Conservation (phyloP, 2,329 filamentous ascomycete genomes). For the Arthroderma sp. region DNA sequence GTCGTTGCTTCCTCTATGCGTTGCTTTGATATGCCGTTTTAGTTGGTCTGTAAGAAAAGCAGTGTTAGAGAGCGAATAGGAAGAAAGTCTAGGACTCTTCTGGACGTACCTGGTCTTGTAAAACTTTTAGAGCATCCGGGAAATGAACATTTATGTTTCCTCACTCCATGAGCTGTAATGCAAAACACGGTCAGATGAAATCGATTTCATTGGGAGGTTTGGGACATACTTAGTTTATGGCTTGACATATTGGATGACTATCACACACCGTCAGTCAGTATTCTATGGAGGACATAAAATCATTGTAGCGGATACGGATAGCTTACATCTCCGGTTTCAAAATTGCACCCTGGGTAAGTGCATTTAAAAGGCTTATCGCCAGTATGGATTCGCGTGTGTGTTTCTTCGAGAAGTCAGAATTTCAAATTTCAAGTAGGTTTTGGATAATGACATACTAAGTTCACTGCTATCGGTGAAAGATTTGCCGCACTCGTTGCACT, state of each 20-base stretch:
- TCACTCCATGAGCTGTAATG: conserved; percentile 25
- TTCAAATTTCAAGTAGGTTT: background rate
- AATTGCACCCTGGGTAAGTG: conserved; percentile 29
- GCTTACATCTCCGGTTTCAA: conserved; percentile 32
- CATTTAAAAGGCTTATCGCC: conserved; percentile 33
- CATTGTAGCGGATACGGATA: too few species aligned
- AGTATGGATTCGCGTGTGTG: conserved; percentile 30
- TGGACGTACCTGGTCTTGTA: conserved; percentile 28
- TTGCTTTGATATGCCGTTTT: conserved; percentile 27
- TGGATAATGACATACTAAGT: conserved; percentile 21
- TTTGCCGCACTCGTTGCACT: conserved; percentile 29
- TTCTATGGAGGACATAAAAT: background rate
- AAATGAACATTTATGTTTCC: conserved; percentile 28
- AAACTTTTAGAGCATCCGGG: conserved; percentile 31
- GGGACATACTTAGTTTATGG: conserved; percentile 27
- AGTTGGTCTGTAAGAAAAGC: conserved; percentile 23
- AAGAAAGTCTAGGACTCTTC: background rate
- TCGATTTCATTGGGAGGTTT: background rate
- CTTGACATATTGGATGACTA: conserved; percentile 35
- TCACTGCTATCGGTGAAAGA: conserved; percentile 33
- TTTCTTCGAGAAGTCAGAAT: conserved; percentile 24
- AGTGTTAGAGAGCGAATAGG: background rate
- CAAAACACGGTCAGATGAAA: conserved; percentile 7
- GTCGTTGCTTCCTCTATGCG: conserved; percentile 18
- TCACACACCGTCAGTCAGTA: background rate